phyloP scores from a whole-genome alignment of 345 rosid genomes.

The Brassica incana region DNA sequence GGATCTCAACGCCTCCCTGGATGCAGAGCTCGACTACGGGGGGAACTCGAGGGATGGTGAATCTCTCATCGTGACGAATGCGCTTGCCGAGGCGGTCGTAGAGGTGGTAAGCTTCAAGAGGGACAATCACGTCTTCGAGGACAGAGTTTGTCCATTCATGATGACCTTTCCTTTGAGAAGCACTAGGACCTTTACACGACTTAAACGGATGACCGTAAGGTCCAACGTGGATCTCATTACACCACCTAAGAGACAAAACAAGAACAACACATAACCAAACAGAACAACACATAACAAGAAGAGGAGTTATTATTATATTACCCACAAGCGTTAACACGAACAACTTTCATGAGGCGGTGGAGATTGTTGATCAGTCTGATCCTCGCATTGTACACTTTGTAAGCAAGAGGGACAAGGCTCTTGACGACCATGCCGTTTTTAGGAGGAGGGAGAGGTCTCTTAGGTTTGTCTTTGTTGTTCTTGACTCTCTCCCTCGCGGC shows the following conservation, averaged over 20 bases:
- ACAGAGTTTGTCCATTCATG: slow-evolving; percentile 78
- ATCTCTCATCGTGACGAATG: slow-evolving; percentile 75
- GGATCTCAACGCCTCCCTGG: slow-evolving; percentile 83
- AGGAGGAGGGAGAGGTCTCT: slow-evolving; percentile 62
- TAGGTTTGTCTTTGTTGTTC: slow-evolving; percentile 67
- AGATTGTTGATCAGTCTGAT: slow-evolving; percentile 74
- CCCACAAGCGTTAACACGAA: slow-evolving; percentile 89
- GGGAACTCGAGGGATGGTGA: slow-evolving; percentile 72
- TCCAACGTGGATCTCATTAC: slow-evolving; percentile 93
- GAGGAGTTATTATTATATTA: slow-evolving; percentile 25
- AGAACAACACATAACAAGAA: neutral
- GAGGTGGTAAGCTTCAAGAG: slow-evolving; percentile 79
- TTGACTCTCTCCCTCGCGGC: slow-evolving; percentile 90
- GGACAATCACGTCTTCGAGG: slow-evolving; percentile 68
- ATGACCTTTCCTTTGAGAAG: slow-evolving; percentile 70
- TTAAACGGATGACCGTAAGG: slow-evolving; percentile 86
- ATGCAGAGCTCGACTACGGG: slow-evolving; percentile 89
- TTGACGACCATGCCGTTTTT: slow-evolving; percentile 73
- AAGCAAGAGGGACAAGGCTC: slow-evolving; percentile 70
- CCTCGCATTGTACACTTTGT: slow-evolving; percentile 71
- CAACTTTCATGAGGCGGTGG: slow-evolving; percentile 72
- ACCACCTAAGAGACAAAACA: slow-evolving; percentile 50
- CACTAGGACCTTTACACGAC: slow-evolving; percentile 73
- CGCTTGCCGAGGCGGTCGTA: slow-evolving; percentile 77
- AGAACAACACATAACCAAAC: neutral